Base-by-base conservation (phyloP, 2,329 filamentous ascomycete genomes). In the Fusarium anguioides region DNA sequence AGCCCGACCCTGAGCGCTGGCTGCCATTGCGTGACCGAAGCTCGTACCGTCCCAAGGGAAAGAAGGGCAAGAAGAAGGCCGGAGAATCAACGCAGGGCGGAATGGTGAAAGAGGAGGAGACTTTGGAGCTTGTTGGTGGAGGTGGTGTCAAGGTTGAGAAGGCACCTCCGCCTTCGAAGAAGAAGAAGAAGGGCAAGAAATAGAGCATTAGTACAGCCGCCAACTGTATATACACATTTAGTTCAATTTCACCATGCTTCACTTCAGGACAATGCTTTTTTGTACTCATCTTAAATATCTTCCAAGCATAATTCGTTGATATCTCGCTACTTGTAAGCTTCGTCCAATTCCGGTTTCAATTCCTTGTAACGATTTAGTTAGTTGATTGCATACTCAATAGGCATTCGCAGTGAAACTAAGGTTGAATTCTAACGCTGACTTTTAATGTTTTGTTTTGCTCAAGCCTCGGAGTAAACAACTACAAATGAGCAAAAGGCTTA, bases 1-100 rank as follows among this genome's bases (percentile, higher is more conserved):
- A 89, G 68, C 87, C 92, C 31, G 96, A 99, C 77, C 90, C 93
- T 0, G 96, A 99, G 80, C 86, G 96, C 65, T 99, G 96, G 96
- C 80, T 99, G 61, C 95, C 96, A 14, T 83, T 98, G 73, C 89
- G 91, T 50, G 96, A 99, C 77, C 87, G 96, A 57, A 96, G 92
- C 71, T 92, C 89, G 37, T 99, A 97, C 79, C 84, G 91, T 45
- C 94, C 94, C 9, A 97, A 96, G 82, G 94, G 94, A 8, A 94
- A 91, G 82, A 97, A 97, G 84, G 92, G 93, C 54, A 95, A 93
- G 84, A 91, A 94, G 85, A 91, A 91, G 80, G 89, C 88, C 6
- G 83, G 85, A 63, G 91, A 93, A 69, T 82, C 90, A 37, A 97
- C 93, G 10, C 96, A 98, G 77, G 96, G 96, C 62, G 95, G 94